Evolutionary conservation across 2,329 filamentous ascomycete genomes (phyloP).

Genomic region (Triangularia verruculosa): DNA sequence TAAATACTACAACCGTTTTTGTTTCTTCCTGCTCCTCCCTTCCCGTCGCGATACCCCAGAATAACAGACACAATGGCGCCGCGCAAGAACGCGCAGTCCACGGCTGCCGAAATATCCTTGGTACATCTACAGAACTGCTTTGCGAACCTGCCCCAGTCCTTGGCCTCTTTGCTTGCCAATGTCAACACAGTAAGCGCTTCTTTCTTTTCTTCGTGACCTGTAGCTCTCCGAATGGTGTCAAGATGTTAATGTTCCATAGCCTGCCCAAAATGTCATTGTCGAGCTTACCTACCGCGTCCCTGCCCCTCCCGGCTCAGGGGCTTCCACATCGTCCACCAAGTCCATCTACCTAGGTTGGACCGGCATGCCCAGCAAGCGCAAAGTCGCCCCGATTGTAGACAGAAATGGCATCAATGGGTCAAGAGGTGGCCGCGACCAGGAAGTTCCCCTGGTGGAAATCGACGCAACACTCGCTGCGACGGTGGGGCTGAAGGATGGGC

Average conservation of each 20-base stretch:
- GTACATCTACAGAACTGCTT: constrained; percentile 91
- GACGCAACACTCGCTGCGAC: constrained; percentile 80
- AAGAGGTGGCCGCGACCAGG: constrained; percentile 66
- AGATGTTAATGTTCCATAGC: constrained; percentile 46
- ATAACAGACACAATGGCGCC: constrained; percentile 41
- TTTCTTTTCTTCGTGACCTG: neutral
- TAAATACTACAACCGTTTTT: neutral
- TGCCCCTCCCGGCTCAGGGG: constrained; percentile 43
- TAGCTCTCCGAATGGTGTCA: constrained; percentile 13
- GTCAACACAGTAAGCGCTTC: constrained; percentile 72
- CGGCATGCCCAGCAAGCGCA: constrained; percentile 92
- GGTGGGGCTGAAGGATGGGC: constrained; percentile 74
- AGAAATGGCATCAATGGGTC: constrained; percentile 66
- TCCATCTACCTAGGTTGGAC: constrained; percentile 95
- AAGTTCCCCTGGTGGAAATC: constrained; percentile 75
- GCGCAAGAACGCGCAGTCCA: constrained; percentile 57
- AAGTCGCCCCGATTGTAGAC: constrained; percentile 67
- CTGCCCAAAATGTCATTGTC: constrained; percentile 93
- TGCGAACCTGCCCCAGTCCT: constrained; percentile 81
- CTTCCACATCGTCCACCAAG: constrained; percentile 47
- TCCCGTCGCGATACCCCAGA: neutral
- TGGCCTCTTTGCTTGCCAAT: constrained; percentile 83
- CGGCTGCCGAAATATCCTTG: constrained; percentile 78
- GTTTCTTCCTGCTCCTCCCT: neutral
- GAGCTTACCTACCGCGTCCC: constrained; percentile 76